Evolutionary conservation across 2,329 filamentous ascomycete species (phyloP).

Genomic region (Zymoseptoria brevis): DNA sequence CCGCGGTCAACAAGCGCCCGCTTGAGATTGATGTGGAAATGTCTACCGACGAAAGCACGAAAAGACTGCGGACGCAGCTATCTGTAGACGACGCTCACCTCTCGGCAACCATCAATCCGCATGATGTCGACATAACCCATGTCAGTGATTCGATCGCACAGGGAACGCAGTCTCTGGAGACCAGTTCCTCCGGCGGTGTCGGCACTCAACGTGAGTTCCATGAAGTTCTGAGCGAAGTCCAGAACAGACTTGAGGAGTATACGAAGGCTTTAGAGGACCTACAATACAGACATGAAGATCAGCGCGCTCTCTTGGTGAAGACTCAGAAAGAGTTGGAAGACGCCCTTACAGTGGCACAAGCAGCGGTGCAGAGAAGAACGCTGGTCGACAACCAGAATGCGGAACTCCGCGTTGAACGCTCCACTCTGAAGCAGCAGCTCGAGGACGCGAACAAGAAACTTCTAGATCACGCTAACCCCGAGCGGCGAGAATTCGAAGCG

Average conservation of each 20-base stretch:
- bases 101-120: slow-evolving; percentile 25
- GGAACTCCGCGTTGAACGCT: slow-evolving; percentile 21
- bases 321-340: slow-evolving; percentile 21
- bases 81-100: slow-evolving; percentile 6
- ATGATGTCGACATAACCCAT: slow-evolving; percentile 32
- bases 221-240: slow-evolving; percentile 15
- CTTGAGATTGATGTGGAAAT: slow-evolving; percentile 6
- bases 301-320: slow-evolving; percentile 22
- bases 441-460: slow-evolving; percentile 22
- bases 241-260: slow-evolving; percentile 23
- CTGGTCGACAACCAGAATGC: slow-evolving; percentile 13
- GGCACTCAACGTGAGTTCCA: slow-evolving; percentile 18
- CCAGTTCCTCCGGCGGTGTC: not conserved
- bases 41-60: slow-evolving; percentile 8
- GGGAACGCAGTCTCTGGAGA: slow-evolving; percentile 13
- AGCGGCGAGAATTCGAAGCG: slow-evolving; percentile 27
- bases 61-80: slow-evolving; percentile 19
- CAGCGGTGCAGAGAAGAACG: slow-evolving; percentile 18
- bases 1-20: slow-evolving; percentile 14
- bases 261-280: slow-evolving; percentile 25
- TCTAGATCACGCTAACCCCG: slow-evolving; percentile 24
- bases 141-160: slow-evolving; percentile 37
- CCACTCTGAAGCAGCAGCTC: slow-evolving; percentile 23
- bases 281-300: slow-evolving; percentile 28
- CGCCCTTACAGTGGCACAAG: slow-evolving; percentile 17